These are phyloP conservation scores for Phytophthora sp. DNA, from an alignment of 352 stramenopile genomes.

Conservation along the genomic window DNA sequence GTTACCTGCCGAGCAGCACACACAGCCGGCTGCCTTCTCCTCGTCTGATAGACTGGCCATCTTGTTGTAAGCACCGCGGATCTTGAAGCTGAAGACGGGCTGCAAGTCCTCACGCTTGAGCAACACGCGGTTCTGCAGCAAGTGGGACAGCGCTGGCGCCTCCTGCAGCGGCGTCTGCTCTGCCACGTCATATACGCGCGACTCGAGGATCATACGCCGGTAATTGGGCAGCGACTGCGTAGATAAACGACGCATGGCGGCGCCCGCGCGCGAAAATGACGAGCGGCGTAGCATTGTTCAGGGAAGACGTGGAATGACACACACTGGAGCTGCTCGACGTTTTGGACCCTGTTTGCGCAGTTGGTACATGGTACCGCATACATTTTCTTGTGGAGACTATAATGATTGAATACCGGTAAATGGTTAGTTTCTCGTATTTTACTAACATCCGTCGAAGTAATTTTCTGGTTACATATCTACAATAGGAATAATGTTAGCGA, in stretches of 20 bases:
- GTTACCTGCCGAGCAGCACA: constrained; percentile 93
- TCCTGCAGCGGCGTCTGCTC: constrained; percentile 83
- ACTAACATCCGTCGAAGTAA: too few relatives aligned
- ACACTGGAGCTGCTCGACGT: background rate
- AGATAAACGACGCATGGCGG: constrained; percentile 25
- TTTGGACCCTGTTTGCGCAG: constrained; percentile 32
- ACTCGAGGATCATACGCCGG: constrained; percentile 87
- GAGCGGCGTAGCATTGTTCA: constrained; percentile 27
- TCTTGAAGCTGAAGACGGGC: constrained; percentile 99
- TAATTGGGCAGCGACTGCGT: constrained; percentile 58
- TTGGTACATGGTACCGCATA: constrained; percentile 7
- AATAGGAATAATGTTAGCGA: constrained; percentile 5
- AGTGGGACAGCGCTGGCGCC: constrained; percentile 67
- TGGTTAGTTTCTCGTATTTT: too few relatives aligned
- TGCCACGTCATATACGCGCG: constrained; percentile 87
- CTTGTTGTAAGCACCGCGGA: constrained; percentile 99
- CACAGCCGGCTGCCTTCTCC: constrained; percentile 80
- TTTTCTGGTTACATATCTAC: too few relatives aligned
- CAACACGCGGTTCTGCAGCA: constrained; percentile 80
- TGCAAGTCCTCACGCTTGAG: constrained; percentile 98
- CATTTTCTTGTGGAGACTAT: constrained; percentile 37
- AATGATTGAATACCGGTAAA: too few relatives aligned
- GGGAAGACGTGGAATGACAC: constrained; percentile 6
- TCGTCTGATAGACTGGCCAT: constrained; percentile 91
- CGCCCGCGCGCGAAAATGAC: constrained; percentile 6